These are phyloP conservation scores for Torulaspora microellipsoides DNA, from an alignment of 805 yeast species.

Conservation along the genomic window DNA sequence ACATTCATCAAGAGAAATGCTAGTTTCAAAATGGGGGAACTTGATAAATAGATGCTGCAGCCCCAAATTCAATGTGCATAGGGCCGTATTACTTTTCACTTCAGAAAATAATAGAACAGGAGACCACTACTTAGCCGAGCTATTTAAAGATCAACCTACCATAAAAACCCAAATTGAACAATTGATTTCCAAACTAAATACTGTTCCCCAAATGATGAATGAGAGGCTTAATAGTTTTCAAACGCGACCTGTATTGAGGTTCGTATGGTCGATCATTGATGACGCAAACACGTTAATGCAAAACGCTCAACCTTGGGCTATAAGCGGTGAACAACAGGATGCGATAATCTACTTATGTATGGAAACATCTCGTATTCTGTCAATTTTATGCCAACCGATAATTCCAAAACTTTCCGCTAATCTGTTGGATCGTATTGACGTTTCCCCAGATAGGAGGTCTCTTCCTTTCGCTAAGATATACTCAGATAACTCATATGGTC, in stretches of 20 bases:
- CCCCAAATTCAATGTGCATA: conserved; percentile 52
- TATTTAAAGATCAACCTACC: conserved; percentile 7
- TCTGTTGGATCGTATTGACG: conserved; percentile 62
- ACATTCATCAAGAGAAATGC: conserved; percentile 49
- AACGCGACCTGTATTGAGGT: conserved; percentile 50
- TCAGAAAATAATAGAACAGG: conserved; percentile 12
- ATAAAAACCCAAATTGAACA: conserved; percentile 21
- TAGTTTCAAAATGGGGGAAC: conserved; percentile 82
- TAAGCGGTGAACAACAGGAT: conserved; percentile 40
- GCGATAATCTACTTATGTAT: conserved; percentile 58
- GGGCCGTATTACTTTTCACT: conserved; percentile 37
- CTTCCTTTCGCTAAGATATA: conserved; percentile 48
- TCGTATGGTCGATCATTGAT: conserved; percentile 56
- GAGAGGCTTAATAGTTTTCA: conserved; percentile 43
- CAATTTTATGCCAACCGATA: conserved; percentile 67
- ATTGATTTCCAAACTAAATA: conserved; percentile 35
- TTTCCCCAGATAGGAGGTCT: conserved; percentile 40
- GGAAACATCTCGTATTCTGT: conserved; percentile 63
- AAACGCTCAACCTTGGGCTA: conserved; percentile 70
- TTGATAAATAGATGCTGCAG: conserved; percentile 71
- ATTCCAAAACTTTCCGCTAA: conserved; percentile 59
- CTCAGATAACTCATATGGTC: conserved; percentile 58
- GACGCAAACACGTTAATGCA: conserved; percentile 67
- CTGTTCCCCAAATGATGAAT: conserved; percentile 40
- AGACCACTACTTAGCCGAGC: conserved; percentile 16